Base-by-base conservation (phyloP, 2,329 filamentous ascomycete genomes). In the Falciphora oryzae region DNA sequence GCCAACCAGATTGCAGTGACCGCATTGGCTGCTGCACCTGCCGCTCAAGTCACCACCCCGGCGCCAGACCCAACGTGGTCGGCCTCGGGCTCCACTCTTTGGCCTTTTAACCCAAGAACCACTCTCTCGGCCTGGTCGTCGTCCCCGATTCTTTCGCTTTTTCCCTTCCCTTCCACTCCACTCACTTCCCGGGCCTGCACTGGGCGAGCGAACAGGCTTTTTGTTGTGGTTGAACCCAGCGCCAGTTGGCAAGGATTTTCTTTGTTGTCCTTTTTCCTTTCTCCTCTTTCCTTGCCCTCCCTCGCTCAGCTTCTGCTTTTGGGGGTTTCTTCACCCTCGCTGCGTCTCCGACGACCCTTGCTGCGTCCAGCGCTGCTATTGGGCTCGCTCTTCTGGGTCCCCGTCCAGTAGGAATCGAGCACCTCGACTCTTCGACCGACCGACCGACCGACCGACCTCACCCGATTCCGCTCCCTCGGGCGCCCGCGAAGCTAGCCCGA, bases 241-340 rank as follows among this genome's bases (percentile, higher is more conserved):
- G n/a, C 56, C 27, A 25, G 25, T 16, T 32, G 59, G 59, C n/a
- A 38, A 50, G 18, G 25, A 3, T 63, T 58, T 64, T 60, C 60
- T 64, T 31, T 57, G 31, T 62, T 56, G 31, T 64, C 53, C 58
- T 57, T 57, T n/a, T 61, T 57, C 10, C 50, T 59, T 25, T 66
- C 29, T 61, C 44, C 44, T 11, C 44, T 53, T 61, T 31, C 50
- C 64, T 65, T 38, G 63, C 50, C 61, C 38, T 50, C 38, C 25
- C 60, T 63, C 53, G 32, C 29, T 44, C 38, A 18, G 16, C 14
- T 44, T 18, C 38, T 18, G 38, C 38, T 18, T 63, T 56, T n/a
- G 44, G 22, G 22, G 10, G 2, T 35, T 4, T 53, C n/a, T 50
- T 3, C 44, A 3, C 16, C 38, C 38, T 44, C 3, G 38, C 38